A percentile compares a stretch with the other conserved stretches of the same genome.
Evolutionary conservation across 2,329 filamentous ascomycete species (phyloP).

Genomic region (Drechslerella dactyloides): DNA sequence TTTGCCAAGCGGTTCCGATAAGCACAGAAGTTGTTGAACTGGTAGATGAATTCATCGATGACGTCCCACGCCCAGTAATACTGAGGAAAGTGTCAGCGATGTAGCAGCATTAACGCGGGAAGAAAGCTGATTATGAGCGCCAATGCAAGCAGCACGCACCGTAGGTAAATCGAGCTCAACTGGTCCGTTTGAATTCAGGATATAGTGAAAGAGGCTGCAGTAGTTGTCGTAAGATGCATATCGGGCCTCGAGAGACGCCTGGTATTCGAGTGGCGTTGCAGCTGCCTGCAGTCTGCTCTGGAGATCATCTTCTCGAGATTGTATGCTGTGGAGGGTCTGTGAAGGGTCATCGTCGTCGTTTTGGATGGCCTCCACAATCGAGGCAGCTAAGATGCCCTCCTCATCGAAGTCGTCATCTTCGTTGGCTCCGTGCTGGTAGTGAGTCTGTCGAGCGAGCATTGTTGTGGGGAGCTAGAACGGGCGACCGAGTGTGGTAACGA

Average conservation of each 20-base stretch:
- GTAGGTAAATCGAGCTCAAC: conserved; percentile 96
- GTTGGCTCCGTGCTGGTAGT: conserved; percentile 36
- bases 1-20: conserved; percentile 92
- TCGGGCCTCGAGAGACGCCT: conserved; percentile 92
- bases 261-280: conserved; percentile 93
- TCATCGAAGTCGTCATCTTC: conserved; percentile 78
- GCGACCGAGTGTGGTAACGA: neutral
- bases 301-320: conserved; percentile 82
- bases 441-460: conserved; percentile 33
- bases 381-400: conserved; percentile 91
- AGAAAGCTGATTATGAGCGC: too few species aligned
- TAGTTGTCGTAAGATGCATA: conserved; percentile 99
- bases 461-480: conserved; percentile 3
- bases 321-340: conserved; percentile 67
- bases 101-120: neutral
- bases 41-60: conserved; percentile 99
- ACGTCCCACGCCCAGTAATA: conserved; percentile 99
- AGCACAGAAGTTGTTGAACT: conserved; percentile 99
- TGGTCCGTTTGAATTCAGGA: conserved; percentile 98
- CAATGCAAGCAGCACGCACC: too few species aligned
- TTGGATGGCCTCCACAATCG: conserved; percentile 95
- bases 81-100: conserved; percentile 61
- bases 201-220: conserved; percentile 99
- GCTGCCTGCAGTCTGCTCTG: conserved; percentile 89
- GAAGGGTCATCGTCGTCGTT: conserved; percentile 78